Percentiles rank a stretch among this genome's conserved stretches.
Conservation (phyloP, 2,329 filamentous ascomycete genomes). For the Colletotrichum gloeosporioides region DNA sequence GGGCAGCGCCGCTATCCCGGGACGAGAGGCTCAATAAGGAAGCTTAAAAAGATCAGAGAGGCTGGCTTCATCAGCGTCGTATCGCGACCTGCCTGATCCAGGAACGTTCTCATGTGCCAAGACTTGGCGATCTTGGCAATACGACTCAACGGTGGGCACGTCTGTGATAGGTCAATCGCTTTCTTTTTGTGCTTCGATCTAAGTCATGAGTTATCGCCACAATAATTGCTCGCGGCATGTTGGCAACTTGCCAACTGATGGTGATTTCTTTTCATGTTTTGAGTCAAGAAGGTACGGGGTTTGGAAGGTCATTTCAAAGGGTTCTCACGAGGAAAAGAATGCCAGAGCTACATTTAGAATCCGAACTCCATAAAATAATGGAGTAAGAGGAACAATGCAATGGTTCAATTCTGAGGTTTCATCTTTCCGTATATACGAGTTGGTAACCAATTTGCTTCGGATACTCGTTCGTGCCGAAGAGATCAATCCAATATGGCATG, state of each 20-base stretch:
- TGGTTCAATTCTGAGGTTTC: too few relatives aligned
- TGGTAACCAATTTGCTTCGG: background rate
- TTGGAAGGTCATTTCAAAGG: too few relatives aligned
- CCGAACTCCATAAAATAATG: too few relatives aligned
- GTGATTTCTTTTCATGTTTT: background rate
- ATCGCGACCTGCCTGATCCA: slow-evolving; percentile 8
- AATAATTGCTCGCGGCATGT: background rate
- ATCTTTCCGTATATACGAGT: too few relatives aligned
- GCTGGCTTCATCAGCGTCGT: background rate
- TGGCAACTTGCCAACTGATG: background rate
- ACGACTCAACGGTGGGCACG: background rate
- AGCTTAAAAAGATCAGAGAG: background rate
- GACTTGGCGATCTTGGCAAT: background rate
- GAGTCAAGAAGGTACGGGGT: too few relatives aligned
- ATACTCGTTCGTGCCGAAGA: background rate
- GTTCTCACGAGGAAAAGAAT: too few relatives aligned
- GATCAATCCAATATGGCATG: background rate
- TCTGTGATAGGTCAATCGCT: background rate
- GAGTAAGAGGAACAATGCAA: too few relatives aligned
- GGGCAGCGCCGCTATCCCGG: background rate
- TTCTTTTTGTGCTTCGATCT: background rate
- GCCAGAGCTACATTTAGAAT: too few relatives aligned
- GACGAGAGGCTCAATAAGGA: slow-evolving; percentile 2
- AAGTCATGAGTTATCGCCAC: background rate
- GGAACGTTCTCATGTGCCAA: slow-evolving; percentile 5